Conservation (phyloP, 805 yeast genomes). For the Ascoidea rubescens region DNA sequence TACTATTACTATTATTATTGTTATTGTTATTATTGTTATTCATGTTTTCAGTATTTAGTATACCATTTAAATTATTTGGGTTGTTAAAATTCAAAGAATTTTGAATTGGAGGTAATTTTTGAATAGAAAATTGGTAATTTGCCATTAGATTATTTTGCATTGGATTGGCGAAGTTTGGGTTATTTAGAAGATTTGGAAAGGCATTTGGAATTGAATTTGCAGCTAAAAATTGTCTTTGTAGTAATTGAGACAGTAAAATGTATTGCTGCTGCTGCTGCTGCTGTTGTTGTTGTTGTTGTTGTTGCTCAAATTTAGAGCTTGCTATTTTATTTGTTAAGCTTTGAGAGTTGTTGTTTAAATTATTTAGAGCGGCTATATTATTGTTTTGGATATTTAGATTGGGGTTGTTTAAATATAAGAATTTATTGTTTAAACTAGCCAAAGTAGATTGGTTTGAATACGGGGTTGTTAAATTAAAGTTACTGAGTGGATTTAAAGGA, state of each 20-base stretch:
- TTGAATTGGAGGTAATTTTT: neutral
- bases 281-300: neutral
- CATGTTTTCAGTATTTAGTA: neutral
- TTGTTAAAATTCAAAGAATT: slow-evolving; percentile 3
- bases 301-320: neutral
- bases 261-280: neutral
- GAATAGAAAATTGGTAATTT: neutral
- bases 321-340: neutral
- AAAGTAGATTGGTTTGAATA: neutral
- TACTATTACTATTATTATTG: neutral
- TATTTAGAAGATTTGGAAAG: neutral
- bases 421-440: neutral
- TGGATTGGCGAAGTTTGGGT: neutral
- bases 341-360: neutral
- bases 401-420: too few species aligned
- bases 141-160: too few species aligned
- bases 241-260: neutral
- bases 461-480: neutral
- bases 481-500: neutral
- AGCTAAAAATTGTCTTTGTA: neutral
- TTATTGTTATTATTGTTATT: slow-evolving; percentile 2
- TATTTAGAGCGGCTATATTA: neutral
- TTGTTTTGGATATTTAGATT: neutral
- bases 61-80: slow-evolving; percentile 5
- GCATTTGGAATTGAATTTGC: neutral